Conservation (phyloP, 2,329 filamentous ascomycete species). For the Aspergillus fumigatus region DNA sequence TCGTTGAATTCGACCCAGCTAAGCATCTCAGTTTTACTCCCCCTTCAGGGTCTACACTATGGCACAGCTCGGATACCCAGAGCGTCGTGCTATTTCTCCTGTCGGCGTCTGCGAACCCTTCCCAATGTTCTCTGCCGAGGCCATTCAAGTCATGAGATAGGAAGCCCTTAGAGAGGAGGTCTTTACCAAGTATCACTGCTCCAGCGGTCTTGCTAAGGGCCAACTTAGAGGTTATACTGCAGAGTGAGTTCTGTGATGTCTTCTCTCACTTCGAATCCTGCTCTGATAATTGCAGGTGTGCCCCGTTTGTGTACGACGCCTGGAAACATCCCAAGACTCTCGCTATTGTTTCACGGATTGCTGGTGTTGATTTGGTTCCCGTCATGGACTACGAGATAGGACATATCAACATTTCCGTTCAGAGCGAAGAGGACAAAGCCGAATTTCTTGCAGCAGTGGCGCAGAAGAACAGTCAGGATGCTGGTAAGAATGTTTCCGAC, state of each 20-base stretch:
- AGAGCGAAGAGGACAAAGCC: slow-evolving; percentile 45
- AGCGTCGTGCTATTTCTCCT: slow-evolving; percentile 56
- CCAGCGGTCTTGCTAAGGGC: slow-evolving; percentile 55
- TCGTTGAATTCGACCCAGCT: slow-evolving; percentile 47
- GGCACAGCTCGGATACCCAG: slow-evolving; percentile 56
- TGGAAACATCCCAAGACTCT: slow-evolving; percentile 54
- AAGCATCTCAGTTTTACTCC: slow-evolving; percentile 54
- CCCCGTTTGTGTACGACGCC: slow-evolving; percentile 60
- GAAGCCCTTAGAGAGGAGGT: slow-evolving; percentile 59
- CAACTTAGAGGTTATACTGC: slow-evolving; percentile 53
- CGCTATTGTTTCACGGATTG: slow-evolving; percentile 48
- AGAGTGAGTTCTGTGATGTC: slow-evolving; percentile 43
- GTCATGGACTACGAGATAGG: slow-evolving; percentile 54
- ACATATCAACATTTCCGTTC: slow-evolving; percentile 53
- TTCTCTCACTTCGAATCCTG: neutral
- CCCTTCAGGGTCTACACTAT: slow-evolving; percentile 54
- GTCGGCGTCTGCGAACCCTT: slow-evolving; percentile 64
- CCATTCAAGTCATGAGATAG: slow-evolving; percentile 56
- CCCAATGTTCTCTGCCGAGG: slow-evolving; percentile 57
- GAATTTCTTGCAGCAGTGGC: slow-evolving; percentile 40
- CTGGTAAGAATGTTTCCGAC: slow-evolving; percentile 41
- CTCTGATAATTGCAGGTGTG: slow-evolving; percentile 42
- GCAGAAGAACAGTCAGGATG: slow-evolving; percentile 33
- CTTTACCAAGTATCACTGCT: slow-evolving; percentile 53
- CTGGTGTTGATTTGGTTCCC: slow-evolving; percentile 52